Evolutionary conservation across 192 early-diverging fungal genomes (phyloP), one percentile per base, ranked within the genome.

Genomic region (Tieghemiomyces parasiticus): DNA sequence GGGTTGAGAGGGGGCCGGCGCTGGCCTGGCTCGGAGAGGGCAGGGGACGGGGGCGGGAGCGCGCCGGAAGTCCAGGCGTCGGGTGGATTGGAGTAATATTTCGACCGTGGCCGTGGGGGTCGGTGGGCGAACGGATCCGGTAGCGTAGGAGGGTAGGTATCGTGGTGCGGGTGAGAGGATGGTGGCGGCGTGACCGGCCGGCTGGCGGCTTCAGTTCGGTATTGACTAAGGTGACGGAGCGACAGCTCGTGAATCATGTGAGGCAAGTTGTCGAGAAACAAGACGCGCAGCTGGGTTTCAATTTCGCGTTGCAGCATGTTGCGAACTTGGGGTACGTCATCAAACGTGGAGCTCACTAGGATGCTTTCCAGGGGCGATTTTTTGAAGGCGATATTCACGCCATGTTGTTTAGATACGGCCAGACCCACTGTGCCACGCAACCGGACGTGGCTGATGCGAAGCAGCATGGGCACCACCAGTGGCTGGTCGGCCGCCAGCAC

Each of bases 261-360:
- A 0, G 96, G 96, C 54, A 99, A 64, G 65, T 97, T 92, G 29
- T 97, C 92, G 64, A 87, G 85, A 60, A 99, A 93, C 78, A 99
- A 69, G 58, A 84, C 86, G 16, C 92, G 65, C 53, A 99, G 67
- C 55, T 90, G 86, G 12, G 81, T 79, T 65, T 97, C 92, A 48
- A 99, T 99, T 60, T 92, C 84, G 10, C 73, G 66, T 73, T 96
- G 93, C 44, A 99, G 66, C 70, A 95, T 89, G 2, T 82, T 67
- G 46, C 89, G 78, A 44, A 99, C 88, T 35, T 81, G 86, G 22
- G 89, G 82, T 34, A 97, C 82, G 63, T 85, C 82, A 62, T 99
- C 96, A 67, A 99, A 99, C 1, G 96, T 95, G n/a, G 91, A 95
- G 60, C 86, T 88, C 42, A 99, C 92, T 53, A 88, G 79, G 12